A percentile compares a stretch with the other conserved stretches of the same genome.
phyloP scores from a whole-genome alignment of 1,139 yeast species.

The Hansenula sp. region DNA sequence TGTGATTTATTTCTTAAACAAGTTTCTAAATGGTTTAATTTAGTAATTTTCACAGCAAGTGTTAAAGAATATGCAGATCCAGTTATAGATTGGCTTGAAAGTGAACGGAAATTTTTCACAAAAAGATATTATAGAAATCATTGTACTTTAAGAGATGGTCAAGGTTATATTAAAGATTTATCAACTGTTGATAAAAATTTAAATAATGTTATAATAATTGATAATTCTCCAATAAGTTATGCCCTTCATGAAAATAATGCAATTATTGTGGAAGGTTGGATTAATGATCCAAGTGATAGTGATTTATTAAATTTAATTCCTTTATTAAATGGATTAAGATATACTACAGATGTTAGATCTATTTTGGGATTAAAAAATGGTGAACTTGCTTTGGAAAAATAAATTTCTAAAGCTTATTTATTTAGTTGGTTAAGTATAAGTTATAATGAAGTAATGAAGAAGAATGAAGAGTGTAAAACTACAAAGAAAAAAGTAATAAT shows the following conservation, averaged over 20 bases:
- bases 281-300: conserved; percentile 85
- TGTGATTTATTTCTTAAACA: conserved; percentile 80
- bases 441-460: too few species aligned
- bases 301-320: conserved; percentile 81
- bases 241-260: conserved; percentile 84
- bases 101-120: conserved; percentile 44
- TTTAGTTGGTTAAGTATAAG: too few species aligned
- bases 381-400: conserved; percentile 57
- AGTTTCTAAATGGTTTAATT: conserved; percentile 82
- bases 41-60: conserved; percentile 90
- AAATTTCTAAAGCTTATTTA: too few species aligned
- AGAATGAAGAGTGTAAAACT: too few species aligned
- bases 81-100: conserved; percentile 83
- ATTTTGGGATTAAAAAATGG: conserved; percentile 75
- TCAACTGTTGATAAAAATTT: conserved; percentile 52
- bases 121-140: conserved; percentile 74
- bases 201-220: conserved; percentile 73
- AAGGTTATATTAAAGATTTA: conserved; percentile 87
- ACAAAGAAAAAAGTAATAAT: not conserved
- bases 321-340: conserved; percentile 70
- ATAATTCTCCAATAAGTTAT: conserved; percentile 89
- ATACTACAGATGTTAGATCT: conserved; percentile 82
- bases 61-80: conserved; percentile 97
- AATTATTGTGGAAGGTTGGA: conserved; percentile 95
- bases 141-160: conserved; percentile 72